A percentile compares a stretch with the other conserved stretches of the same genome.
phyloP scores from a whole-genome alignment of 2,329 filamentous ascomycete species.

The Aspergillus tamarii region DNA sequence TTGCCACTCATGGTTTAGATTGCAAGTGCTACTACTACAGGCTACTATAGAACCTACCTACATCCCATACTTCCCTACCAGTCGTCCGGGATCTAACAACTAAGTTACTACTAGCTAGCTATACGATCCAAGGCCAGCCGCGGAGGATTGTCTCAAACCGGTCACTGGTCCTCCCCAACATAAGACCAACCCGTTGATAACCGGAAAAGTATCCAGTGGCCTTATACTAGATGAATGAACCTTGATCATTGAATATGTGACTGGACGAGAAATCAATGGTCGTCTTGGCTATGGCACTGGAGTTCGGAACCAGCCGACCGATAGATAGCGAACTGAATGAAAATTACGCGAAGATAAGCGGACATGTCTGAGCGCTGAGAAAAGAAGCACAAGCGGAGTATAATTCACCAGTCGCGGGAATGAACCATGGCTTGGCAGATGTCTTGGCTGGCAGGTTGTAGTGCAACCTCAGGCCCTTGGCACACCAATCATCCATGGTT shows the following conservation, averaged over 20 bases:
- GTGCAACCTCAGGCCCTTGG: conserved; percentile 32
- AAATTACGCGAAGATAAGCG: conserved; percentile 2
- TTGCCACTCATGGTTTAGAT: conserved; percentile 9
- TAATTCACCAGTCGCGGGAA: conserved; percentile 13
- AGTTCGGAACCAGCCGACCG: conserved; percentile 2
- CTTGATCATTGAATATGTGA: neutral
- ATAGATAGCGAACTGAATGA: neutral
- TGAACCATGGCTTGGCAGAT: conserved; percentile 9
- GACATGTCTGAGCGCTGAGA: neutral
- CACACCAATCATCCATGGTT: neutral
- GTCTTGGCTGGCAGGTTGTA: conserved; percentile 28
- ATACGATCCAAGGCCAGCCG: neutral
- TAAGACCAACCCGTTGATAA: conserved; percentile 1
- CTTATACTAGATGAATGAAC: neutral
- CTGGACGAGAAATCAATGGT: neutral
- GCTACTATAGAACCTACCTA: no score
- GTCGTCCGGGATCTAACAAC: no score
- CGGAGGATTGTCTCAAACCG: neutral
- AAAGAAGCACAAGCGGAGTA: conserved; percentile 2
- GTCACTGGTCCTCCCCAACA: neutral
- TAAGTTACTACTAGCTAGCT: no score
- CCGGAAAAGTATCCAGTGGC: neutral
- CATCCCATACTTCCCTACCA: no score
- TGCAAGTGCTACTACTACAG: no score
- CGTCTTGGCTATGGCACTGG: neutral